Conservation (phyloP, 2,329 filamentous ascomycete genomes). For the Fusarium beomiforme region DNA sequence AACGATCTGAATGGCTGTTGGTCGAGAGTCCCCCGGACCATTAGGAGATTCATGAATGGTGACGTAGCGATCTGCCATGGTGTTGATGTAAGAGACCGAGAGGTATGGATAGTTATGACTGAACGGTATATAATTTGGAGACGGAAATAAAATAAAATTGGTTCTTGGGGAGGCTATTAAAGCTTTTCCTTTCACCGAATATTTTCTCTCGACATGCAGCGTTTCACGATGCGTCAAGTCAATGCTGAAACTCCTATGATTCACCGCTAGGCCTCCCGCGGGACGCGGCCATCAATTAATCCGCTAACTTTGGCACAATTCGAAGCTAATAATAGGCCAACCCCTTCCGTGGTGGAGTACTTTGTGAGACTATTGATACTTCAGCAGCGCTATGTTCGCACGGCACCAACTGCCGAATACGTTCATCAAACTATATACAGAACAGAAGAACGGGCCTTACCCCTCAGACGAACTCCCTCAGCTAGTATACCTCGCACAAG, state of each 20-base stretch:
- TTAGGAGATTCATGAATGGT: not conserved
- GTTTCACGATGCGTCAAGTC: not conserved
- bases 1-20: not conserved
- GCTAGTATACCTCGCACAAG: slow-evolving; percentile 3
- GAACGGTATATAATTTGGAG: accelerated
- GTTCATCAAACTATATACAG: not conserved
- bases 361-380: not conserved
- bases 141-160: too few relatives aligned
- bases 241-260: not conserved
- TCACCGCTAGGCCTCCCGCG: not conserved
- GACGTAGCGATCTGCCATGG: slow-evolving; percentile 8
- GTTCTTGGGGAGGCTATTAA: accelerated
- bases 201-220: not conserved
- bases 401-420: not conserved
- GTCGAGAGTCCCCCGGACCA: not conserved
- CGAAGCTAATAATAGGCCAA: not conserved
- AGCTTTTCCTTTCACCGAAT: not conserved
- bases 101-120: accelerated
- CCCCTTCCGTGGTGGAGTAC: not conserved
- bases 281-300: not conserved
- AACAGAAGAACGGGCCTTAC: not conserved
- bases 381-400: not conserved
- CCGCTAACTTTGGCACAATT: not conserved
- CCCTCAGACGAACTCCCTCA: not conserved
- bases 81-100: too few relatives aligned